phyloP scores from a whole-genome alignment of 208 protist species.

The Crithidia mellificae region DNA sequence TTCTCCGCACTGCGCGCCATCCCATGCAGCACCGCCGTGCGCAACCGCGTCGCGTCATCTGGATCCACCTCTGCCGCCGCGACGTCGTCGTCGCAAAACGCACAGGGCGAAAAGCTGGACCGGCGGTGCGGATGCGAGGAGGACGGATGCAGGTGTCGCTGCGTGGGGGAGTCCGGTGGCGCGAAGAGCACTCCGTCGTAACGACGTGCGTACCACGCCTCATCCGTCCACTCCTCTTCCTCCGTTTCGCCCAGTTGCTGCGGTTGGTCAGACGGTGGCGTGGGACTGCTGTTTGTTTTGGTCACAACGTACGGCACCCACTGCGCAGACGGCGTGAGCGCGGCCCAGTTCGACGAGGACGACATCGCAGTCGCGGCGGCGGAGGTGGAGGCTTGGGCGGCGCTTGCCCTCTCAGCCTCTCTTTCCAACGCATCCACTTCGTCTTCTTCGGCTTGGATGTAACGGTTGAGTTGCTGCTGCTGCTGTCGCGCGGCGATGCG shows the following conservation, averaged over 20 bases:
- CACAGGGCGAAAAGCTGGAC: background rate
- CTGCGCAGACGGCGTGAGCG: conserved; percentile 15
- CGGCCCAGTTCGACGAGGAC: background rate
- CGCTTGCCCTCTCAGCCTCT: background rate
- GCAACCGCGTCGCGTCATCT: conserved; percentile 12
- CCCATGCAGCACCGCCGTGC: conserved; percentile 16
- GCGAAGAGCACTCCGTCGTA: conserved; percentile 17
- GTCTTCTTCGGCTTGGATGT: conserved; percentile 1
- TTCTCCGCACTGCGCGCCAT: conserved; percentile 24
- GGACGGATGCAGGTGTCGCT: background rate
- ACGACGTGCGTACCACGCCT: background rate
- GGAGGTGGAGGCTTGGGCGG: too few species aligned
- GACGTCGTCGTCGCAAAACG: background rate
- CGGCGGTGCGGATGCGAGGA: background rate
- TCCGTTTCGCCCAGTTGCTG: background rate
- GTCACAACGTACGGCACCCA: conserved; percentile 20
- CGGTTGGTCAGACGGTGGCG: too few species aligned
- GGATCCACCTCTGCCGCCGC: background rate
- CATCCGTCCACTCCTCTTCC: background rate
- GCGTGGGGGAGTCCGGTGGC: background rate
- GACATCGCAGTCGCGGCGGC: background rate
- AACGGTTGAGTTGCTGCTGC: background rate
- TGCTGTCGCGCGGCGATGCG: background rate
- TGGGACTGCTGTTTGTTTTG: background rate
- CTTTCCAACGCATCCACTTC: background rate